Evolutionary conservation across 768 basidiomycete species (phyloP).

Genomic region (Clitopilus hobsonii): DNA sequence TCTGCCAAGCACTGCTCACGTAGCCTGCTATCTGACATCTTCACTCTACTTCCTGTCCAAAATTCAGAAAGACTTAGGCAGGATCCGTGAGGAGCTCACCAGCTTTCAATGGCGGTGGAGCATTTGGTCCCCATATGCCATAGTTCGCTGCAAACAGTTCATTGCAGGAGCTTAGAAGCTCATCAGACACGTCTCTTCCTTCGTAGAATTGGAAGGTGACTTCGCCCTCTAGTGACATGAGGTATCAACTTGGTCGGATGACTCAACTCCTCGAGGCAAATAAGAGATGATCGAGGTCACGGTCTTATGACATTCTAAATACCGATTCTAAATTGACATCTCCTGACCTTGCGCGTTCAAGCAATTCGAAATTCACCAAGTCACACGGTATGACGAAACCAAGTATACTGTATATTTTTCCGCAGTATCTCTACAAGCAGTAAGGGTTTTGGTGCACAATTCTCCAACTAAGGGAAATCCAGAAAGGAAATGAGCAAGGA

Average conservation of each 20-base stretch:
- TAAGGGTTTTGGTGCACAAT: no score
- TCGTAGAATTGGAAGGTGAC: not conserved
- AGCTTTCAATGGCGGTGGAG: not conserved
- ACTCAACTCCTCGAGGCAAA: not conserved
- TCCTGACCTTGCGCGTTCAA: not conserved
- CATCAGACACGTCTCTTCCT: not conserved
- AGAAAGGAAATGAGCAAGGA: no score
- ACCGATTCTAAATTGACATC: not conserved
- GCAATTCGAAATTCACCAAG: not conserved
- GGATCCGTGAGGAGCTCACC: not conserved
- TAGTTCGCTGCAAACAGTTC: conserved; percentile 1
- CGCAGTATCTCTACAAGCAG: no score
- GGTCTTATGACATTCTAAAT: not conserved
- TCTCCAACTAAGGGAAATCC: no score
- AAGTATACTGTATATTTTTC: no score
- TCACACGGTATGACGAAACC: not conserved
- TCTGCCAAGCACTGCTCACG: not conserved
- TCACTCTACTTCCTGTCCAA: not conserved
- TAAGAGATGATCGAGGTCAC: not conserved
- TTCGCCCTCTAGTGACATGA: not conserved
- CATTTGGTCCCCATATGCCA: not conserved
- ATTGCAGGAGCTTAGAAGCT: not conserved
- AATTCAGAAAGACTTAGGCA: not conserved
- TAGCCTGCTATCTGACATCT: not conserved
- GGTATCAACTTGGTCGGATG: not conserved